These are phyloP conservation scores for Dryas alaskensis DNA, from an alignment of 306 rosid genomes.

Conservation along the genomic window DNA sequence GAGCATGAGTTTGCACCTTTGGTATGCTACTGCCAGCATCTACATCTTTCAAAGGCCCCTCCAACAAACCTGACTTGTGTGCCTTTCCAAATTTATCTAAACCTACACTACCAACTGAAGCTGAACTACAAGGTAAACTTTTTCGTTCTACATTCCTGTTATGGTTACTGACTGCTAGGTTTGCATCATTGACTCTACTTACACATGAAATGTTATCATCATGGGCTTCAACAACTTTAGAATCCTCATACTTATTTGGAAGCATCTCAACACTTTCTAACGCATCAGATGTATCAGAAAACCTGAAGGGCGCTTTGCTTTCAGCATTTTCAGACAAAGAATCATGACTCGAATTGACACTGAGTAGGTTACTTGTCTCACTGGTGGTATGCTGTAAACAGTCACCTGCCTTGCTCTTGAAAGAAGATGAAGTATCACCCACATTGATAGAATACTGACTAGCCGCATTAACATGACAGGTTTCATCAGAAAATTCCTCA, in stretches of 20 bases:
- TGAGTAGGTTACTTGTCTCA: slow-evolving; percentile 55
- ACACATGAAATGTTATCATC: slow-evolving; percentile 59
- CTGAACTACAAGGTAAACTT: slow-evolving; percentile 37
- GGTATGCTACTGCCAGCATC: slow-evolving; percentile 33
- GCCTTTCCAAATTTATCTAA: slow-evolving; percentile 46
- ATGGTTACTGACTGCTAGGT: slow-evolving; percentile 32
- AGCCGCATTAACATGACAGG: slow-evolving; percentile 45
- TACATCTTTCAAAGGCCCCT: slow-evolving; percentile 42
- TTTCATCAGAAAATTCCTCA: slow-evolving; percentile 67
- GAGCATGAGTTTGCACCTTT: slow-evolving; percentile 31
- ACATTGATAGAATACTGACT: slow-evolving; percentile 53
- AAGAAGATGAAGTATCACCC: slow-evolving; percentile 44
- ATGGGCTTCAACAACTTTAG: slow-evolving; percentile 49
- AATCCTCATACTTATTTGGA: slow-evolving; percentile 35
- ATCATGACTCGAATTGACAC: slow-evolving; percentile 55
- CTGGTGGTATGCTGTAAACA: slow-evolving; percentile 49
- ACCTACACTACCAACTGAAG: slow-evolving; percentile 50
- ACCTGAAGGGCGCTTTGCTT: slow-evolving; percentile 45
- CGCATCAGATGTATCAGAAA: slow-evolving; percentile 22
- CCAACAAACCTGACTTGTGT: slow-evolving; percentile 37
- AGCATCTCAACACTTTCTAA: slow-evolving; percentile 23
- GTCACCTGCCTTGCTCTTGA: slow-evolving; percentile 53
- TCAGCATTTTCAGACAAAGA: slow-evolving; percentile 68
- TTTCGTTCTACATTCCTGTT: slow-evolving; percentile 37
- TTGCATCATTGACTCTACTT: slow-evolving; percentile 55